A percentile compares a stretch with the other conserved stretches of the same genome.
Evolutionary conservation across 2,329 filamentous ascomycete genomes (phyloP).

Genomic region (Fusarium tuaranense): DNA sequence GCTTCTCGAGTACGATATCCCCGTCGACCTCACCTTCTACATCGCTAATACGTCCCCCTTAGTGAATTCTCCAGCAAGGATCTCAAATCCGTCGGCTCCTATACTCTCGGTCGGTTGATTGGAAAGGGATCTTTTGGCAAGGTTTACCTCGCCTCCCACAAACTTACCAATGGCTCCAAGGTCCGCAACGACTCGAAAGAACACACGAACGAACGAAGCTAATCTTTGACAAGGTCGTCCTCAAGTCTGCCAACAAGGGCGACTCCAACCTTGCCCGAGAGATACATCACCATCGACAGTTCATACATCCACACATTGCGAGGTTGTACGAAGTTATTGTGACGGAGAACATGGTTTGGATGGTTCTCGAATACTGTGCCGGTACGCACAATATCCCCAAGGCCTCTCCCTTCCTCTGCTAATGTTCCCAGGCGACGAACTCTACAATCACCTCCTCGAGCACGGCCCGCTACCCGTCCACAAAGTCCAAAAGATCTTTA

Average conservation of each 20-base stretch:
- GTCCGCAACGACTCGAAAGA: conserved; percentile 57
- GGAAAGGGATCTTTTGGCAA: conserved; percentile 99
- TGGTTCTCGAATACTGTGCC: conserved; percentile 95
- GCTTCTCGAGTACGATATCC: conserved; percentile 82
- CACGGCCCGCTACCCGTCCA: conserved; percentile 85
- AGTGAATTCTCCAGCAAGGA: conserved; percentile 96
- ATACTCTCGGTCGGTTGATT: conserved; percentile 89
- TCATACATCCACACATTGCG: conserved; percentile 96
- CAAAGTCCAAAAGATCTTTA: conserved; percentile 95
- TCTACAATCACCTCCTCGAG: conserved; percentile 94
- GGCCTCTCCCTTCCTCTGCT: conserved; percentile 21
- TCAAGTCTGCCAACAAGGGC: conserved; percentile 97
- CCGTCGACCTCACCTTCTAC: background rate
- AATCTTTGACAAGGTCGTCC: conserved; percentile 77
- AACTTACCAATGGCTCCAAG: conserved; percentile 98
- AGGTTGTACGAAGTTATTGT: conserved; percentile 98
- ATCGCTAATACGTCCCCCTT: conserved; percentile 19
- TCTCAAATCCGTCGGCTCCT: conserved; percentile 93
- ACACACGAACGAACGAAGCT: conserved; percentile 4
- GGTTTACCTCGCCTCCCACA: conserved; percentile 95
- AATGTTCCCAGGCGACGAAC: conserved; percentile 79
- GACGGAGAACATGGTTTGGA: conserved; percentile 93
- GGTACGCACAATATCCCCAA: conserved; percentile 62
- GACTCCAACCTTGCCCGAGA: conserved; percentile 96
- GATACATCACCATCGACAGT: conserved; percentile 98